Conservation (phyloP, 306 rosid genomes). For the Mucuna pruriens region DNA sequence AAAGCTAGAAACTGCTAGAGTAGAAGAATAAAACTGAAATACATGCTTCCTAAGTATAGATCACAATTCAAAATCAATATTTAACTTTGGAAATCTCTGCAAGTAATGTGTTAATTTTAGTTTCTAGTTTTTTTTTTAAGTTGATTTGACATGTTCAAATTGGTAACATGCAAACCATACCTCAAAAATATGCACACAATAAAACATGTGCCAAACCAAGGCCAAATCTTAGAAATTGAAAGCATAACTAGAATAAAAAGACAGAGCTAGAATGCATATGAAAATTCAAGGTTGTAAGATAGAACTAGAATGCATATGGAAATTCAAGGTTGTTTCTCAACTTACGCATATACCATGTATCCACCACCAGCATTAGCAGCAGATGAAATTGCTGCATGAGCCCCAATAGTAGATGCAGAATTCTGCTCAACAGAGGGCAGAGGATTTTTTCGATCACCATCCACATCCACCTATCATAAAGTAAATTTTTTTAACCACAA, state of each 20-base stretch:
- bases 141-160: background rate
- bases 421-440: slow-evolving; percentile 68
- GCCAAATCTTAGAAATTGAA: background rate
- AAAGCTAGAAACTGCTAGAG: background rate
- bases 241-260: slow-evolving; percentile 29
- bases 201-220: background rate
- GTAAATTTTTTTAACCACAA: slow-evolving; percentile 31
- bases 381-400: slow-evolving; percentile 71
- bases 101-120: background rate
- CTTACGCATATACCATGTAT: slow-evolving; percentile 88
- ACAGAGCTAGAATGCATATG: background rate
- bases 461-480: slow-evolving; percentile 70
- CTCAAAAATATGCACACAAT: background rate
- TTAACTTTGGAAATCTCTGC: background rate
- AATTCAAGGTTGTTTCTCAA: no score
- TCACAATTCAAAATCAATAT: slow-evolving; percentile 6
- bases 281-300: slow-evolving; percentile 6
- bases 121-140: slow-evolving; percentile 14
- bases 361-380: slow-evolving; percentile 83
- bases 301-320: no score
- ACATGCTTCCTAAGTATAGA: background rate
- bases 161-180: background rate
- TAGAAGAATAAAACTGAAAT: background rate
- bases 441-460: slow-evolving; percentile 73
- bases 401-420: slow-evolving; percentile 62